These are phyloP conservation scores for Babesia caballi DNA, from an alignment of 169 alveolate genomes.

Conservation along the genomic window DNA sequence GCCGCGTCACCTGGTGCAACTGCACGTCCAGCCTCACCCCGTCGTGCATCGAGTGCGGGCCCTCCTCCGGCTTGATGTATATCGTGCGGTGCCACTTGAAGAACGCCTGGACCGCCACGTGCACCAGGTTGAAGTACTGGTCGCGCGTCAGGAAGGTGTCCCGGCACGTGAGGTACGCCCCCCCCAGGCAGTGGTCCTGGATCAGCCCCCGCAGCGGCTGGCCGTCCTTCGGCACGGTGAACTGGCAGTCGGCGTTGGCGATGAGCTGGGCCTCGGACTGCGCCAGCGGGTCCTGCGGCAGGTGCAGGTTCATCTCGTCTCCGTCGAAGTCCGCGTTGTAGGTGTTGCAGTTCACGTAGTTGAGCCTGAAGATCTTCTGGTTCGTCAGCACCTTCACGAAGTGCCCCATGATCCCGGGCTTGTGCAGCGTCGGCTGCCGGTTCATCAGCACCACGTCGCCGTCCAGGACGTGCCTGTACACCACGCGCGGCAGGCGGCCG, in stretches of 20 bases:
- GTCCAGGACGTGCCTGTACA: conserved; percentile 92
- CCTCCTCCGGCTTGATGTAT: conserved; percentile 28
- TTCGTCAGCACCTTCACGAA: conserved; percentile 82
- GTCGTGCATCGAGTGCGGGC: conserved; percentile 1
- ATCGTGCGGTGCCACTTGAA: conserved; percentile 25
- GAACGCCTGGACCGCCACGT: conserved; percentile 37
- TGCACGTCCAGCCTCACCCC: conserved; percentile 28
- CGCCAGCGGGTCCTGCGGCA: conserved; percentile 91
- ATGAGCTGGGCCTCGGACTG: conserved; percentile 95
- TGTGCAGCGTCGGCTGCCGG: conserved; percentile 97
- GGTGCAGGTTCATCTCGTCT: conserved; percentile 98
- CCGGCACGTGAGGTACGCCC: conserved; percentile 90
- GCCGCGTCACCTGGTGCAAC: conserved; percentile 49
- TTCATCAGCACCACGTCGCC: conserved; percentile 96
- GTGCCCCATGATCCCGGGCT: conserved; percentile 96
- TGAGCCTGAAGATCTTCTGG: conserved; percentile 95
- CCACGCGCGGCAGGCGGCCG: conserved; percentile 75
- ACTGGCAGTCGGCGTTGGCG: conserved; percentile 93
- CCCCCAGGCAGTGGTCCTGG: conserved; percentile 94
- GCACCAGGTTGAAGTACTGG: conserved; percentile 54
- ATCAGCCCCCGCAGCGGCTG: conserved; percentile 96
- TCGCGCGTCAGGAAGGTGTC: conserved; percentile 88
- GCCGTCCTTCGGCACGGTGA: conserved; percentile 96
- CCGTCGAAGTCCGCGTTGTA: conserved; percentile 99
- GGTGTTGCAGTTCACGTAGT: conserved; percentile 97